Conservation (phyloP, 352 stramenopile species). For the Labyrinthula sp. region DNA sequence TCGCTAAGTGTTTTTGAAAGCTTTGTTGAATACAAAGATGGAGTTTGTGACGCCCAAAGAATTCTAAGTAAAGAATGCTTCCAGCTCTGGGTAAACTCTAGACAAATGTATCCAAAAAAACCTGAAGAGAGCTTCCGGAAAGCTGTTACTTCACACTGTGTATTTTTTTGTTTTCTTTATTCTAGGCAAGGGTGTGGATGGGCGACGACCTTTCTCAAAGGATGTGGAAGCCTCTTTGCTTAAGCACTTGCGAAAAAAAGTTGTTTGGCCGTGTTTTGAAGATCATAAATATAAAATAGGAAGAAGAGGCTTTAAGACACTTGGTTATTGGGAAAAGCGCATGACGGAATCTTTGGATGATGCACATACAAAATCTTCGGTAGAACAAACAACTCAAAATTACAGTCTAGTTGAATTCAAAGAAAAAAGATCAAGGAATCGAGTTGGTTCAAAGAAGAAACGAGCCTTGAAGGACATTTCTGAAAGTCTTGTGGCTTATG, state of each 20-base stretch:
- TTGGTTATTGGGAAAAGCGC: too few species aligned
- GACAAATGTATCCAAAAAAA: background rate
- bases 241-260: background rate
- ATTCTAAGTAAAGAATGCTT: conserved; percentile 1
- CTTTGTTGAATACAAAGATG: conserved; percentile 1
- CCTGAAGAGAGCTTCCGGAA: conserved; percentile 8
- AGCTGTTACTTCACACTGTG: background rate
- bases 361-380: too few species aligned
- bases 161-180: too few species aligned
- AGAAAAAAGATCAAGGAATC: too few species aligned
- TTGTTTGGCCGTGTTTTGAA: conserved; percentile 6
- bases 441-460: too few species aligned
- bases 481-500: too few species aligned
- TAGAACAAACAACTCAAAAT: too few species aligned
- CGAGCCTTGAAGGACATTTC: too few species aligned
- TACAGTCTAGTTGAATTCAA: too few species aligned
- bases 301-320: too few species aligned
- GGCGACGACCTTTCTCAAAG: background rate
- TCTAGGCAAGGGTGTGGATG: too few species aligned
- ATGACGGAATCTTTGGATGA: too few species aligned
- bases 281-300: background rate
- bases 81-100: conserved; percentile 1
- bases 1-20: conserved; percentile 3
- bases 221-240: conserved; percentile 2
- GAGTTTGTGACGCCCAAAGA: background rate